Conservation (phyloP, 2,329 filamentous ascomycete genomes). For the Ceratocystis albifundus region DNA sequence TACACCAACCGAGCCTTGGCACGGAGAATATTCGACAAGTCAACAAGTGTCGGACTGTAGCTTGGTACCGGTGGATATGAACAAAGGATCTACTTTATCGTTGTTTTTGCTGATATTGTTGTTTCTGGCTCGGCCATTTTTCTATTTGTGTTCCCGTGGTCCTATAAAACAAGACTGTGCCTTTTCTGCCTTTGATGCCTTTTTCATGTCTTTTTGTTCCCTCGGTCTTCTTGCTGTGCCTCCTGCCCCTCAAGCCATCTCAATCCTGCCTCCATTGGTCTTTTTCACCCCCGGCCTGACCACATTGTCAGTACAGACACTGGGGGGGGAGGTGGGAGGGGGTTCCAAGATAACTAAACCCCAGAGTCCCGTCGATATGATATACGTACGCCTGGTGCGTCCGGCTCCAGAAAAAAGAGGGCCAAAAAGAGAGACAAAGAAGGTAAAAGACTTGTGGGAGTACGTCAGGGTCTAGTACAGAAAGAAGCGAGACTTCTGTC, state of each 20-base stretch:
- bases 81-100: background rate
- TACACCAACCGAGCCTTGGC: background rate
- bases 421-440: background rate
- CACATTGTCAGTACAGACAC: too few relatives aligned
- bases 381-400: background rate
- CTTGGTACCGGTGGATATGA: background rate
- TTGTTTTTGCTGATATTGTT: background rate
- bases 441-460: background rate
- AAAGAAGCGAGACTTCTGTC: background rate
- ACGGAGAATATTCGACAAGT: background rate
- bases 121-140: background rate
- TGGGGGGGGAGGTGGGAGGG: background rate
- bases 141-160: background rate
- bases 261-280: background rate
- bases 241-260: background rate
- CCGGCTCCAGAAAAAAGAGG: background rate
- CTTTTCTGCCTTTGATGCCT: background rate
- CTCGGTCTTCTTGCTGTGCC: background rate
- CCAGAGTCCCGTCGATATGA: too few relatives aligned
- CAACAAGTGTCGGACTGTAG: background rate
- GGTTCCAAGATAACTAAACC: too few relatives aligned
- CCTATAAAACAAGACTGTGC: conserved; percentile 4
- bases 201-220: background rate
- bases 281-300: background rate
- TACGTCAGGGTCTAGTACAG: background rate